Evolutionary conservation across 176 grass and related monocot species (phyloP), one percentile per base, ranked within the genome.

Genomic region (Aechmea fasciata): DNA sequence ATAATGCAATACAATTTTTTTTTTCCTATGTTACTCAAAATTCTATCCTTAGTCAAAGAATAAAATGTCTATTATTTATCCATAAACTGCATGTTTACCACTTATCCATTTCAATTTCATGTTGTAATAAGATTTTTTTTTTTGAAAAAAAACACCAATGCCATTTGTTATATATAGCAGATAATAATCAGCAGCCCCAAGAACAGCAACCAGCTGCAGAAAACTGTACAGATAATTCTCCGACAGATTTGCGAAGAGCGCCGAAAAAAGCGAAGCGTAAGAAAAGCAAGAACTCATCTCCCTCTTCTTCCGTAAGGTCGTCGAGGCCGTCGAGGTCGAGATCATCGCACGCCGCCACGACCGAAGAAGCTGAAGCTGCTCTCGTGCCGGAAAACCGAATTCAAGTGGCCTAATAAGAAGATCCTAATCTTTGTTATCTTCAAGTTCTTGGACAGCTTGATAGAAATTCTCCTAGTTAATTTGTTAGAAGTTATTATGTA

Each of bases 201-300:
- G 55, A 3, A 61, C 1, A 22, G 17, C 55, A 10, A 18, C 20
- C 55, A 61, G 15, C 55, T 20, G 7, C 55, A 61, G 55, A 19
- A 19, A 61, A 18, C 55, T 61, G 13, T 61, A 19, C 55, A 61
- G 55, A 61, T 18, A 18, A 15, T 61, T 17, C 55, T 9, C 3
- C 55, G 20, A 9, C 55, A 18, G 55, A 61, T 61, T 9, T 61
- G 20, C 17, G 17, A 61, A 61, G 20, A 10, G 55, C 55, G 0
- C n/a, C 15, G 20, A 15, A 61, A 20, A 15, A 61, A 22, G 6
- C 55, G 20, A 61, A 15, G 13, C 55, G 55, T 61, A 61, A 61
- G 55, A 61, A 61, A 10, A 61, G 55, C 13, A 61, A 20, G 55
- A 61, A 61, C 55, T 18, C 55, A 61, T 61, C n/a, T 61, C n/a